Evolutionary conservation across 1,139 yeast species (phyloP).

Genomic region (Debaryomyces subglobosus): DNA sequence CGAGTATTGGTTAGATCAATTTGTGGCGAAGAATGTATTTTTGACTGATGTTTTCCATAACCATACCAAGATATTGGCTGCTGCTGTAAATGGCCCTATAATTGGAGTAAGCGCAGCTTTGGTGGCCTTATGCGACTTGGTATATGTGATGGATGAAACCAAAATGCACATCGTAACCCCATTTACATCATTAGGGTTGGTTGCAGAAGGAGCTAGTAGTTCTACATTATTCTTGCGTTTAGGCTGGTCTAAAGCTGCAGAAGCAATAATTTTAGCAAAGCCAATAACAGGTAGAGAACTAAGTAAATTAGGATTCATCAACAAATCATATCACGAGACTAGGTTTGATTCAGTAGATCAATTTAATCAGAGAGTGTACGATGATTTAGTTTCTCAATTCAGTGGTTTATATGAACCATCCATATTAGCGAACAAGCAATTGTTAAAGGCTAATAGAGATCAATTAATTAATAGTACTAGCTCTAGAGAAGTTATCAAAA

Average conservation of each 20-base stretch:
- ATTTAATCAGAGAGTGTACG: constrained; percentile 57
- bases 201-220: constrained; percentile 81
- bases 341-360: constrained; percentile 55
- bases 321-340: constrained; percentile 46
- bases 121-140: constrained; percentile 73
- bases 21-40: constrained; percentile 71
- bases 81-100: constrained; percentile 86
- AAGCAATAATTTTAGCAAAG: constrained; percentile 70
- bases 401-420: constrained; percentile 60
- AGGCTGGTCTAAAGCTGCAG: constrained; percentile 75
- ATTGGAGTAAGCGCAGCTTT: constrained; percentile 79
- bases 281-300: constrained; percentile 68
- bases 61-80: constrained; percentile 72
- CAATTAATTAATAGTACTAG: constrained; percentile 53
- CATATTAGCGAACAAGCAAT: constrained; percentile 62
- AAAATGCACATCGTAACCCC: constrained; percentile 70
- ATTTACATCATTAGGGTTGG: constrained; percentile 81
- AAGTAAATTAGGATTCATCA: constrained; percentile 60
- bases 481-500: constrained; percentile 67
- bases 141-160: constrained; percentile 64
- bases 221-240: constrained; percentile 68
- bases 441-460: constrained; percentile 53
- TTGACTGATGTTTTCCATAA: constrained; percentile 70
- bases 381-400: constrained; percentile 49
- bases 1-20: constrained; percentile 59